Base-by-base conservation (phyloP, 2,329 filamentous ascomycete genomes). In the Colletotrichum chrysophilum region DNA sequence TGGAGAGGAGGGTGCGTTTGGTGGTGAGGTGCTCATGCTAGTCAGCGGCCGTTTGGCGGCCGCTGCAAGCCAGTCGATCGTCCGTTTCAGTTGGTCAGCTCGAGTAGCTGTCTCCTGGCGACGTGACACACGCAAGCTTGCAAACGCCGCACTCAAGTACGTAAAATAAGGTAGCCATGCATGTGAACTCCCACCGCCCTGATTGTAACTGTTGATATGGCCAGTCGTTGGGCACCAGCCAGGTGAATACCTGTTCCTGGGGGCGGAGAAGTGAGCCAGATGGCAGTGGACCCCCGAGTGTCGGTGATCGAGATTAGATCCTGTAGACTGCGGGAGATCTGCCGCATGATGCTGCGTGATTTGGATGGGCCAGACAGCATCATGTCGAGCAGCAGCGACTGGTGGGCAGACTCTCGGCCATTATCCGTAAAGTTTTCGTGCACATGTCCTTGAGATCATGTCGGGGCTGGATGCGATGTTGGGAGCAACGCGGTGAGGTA, bases 291-390 rank as follows among this genome's bases (percentile, higher is more conserved):
- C 55, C 60, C 67, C 36, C 48, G 32, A 34, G 28, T 68, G 28
- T 61, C n/a, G 56, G 70, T 60, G 34, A 74, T 74, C 60, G 34
- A 70, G 67, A 71, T 74, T 73, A 73, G 56, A 65, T 69, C 56
- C 56, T 76, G 64, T 74, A 69, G 64, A 68, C 52, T 48, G 65
- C 64, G 70, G 70, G 64, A 74, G 73, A 74, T 75, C 56, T 69
- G 67, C 70, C 24, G 70, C 70, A 65, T 43, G 24, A 65, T 43
- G 26, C 70, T 74, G 70, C 70, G 74, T 38, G 21, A 58, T 62
- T 38, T 58, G 24, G 36, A 74, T 55, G 24, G 38, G 30, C 13
- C 32, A 32, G 36, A 24, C 14, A 26, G 24, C 24, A 58, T 55
- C 26, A 28, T 67, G 18, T 30, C 32, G 58, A n/a, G 38, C 73